Evolutionary conservation across 495 filamentous ascomycete species (phyloP).

Genomic region (Hypoxylon trugodes): DNA sequence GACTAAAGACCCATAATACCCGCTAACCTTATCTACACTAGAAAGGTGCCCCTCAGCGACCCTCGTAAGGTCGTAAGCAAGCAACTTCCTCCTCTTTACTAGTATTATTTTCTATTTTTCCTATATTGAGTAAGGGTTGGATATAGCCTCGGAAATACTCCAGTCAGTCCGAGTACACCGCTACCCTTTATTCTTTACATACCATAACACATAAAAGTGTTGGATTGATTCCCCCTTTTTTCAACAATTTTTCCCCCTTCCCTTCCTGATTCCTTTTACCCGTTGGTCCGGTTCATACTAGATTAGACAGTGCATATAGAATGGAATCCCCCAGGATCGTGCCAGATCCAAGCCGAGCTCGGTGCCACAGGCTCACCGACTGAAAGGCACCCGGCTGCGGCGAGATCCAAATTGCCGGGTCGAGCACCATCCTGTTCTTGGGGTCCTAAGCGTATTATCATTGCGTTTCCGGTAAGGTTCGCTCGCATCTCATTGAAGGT

Average conservation of each 20-base stretch:
- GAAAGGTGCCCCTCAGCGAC: background rate
- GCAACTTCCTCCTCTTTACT: background rate
- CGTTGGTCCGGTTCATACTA: slow-evolving; percentile 4
- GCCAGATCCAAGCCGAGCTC: slow-evolving; percentile 17
- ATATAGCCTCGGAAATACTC: too few species aligned
- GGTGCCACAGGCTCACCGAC: slow-evolving; percentile 29
- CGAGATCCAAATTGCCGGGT: slow-evolving; percentile 43
- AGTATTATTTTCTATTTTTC: too few species aligned
- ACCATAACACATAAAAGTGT: too few species aligned
- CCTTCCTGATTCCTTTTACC: background rate
- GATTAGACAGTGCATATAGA: slow-evolving; percentile 13
- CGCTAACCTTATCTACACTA: slow-evolving; percentile 9
- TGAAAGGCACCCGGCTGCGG: slow-evolving; percentile 30
- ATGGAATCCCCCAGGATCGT: slow-evolving; percentile 14
- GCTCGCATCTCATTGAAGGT: slow-evolving; percentile 36
- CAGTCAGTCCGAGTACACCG: too few species aligned
- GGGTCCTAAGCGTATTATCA: slow-evolving; percentile 23
- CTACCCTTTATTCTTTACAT: too few species aligned
- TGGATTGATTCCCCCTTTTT: too few species aligned
- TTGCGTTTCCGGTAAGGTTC: slow-evolving; percentile 33
- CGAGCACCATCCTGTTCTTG: slow-evolving; percentile 39
- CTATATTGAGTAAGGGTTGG: too few species aligned
- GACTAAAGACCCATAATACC: background rate
- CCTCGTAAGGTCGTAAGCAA: background rate
- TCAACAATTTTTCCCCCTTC: slow-evolving; percentile 1